Conservation (phyloP, 192 early-diverging fungal genomes). For the Coemansia sp. region DNA sequence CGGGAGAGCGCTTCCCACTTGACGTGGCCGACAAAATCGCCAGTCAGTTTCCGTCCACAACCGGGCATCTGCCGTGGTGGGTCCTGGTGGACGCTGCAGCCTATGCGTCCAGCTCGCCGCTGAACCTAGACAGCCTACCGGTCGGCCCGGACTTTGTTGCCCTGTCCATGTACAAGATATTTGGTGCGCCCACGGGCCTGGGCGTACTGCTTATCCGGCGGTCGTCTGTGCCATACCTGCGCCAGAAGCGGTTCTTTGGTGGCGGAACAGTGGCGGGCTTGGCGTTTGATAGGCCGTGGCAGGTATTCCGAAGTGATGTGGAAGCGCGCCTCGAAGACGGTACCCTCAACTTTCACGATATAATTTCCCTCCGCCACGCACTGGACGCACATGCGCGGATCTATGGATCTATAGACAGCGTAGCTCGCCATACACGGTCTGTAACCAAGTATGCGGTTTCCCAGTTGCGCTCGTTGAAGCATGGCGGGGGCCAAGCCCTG, state of each 20-base stretch:
- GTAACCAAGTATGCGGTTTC: constrained; percentile 43
- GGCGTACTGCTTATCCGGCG: constrained; percentile 68
- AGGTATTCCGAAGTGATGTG: constrained; percentile 48
- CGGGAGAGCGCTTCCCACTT: constrained; percentile 66
- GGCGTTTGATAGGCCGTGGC: constrained; percentile 51
- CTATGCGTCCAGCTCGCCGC: constrained; percentile 55
- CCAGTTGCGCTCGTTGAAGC: constrained; percentile 46
- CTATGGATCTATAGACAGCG: constrained; percentile 36
- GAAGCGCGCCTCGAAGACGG: constrained; percentile 66
- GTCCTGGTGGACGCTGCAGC: constrained; percentile 73
- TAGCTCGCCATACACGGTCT: constrained; percentile 47
- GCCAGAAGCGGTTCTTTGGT: constrained; percentile 63
- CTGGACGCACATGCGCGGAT: constrained; percentile 51
- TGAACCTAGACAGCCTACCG: constrained; percentile 51
- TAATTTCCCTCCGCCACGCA: constrained; percentile 64
- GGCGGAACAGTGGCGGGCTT: constrained; percentile 71
- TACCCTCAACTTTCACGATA: constrained; percentile 69
- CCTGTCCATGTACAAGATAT: constrained; percentile 84
- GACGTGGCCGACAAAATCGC: constrained; percentile 51
- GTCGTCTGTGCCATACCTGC: constrained; percentile 39
- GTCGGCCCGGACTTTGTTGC: constrained; percentile 61
- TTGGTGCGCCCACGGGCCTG: constrained; percentile 79
- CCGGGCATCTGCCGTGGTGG: constrained; percentile 43
- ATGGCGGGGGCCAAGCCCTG: constrained; percentile 51
- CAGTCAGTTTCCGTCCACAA: neutral